Evolutionary conservation across 768 basidiomycete genomes (phyloP), one percentile per base, ranked within the genome.

Genomic region (Termitomyces sp.): DNA sequence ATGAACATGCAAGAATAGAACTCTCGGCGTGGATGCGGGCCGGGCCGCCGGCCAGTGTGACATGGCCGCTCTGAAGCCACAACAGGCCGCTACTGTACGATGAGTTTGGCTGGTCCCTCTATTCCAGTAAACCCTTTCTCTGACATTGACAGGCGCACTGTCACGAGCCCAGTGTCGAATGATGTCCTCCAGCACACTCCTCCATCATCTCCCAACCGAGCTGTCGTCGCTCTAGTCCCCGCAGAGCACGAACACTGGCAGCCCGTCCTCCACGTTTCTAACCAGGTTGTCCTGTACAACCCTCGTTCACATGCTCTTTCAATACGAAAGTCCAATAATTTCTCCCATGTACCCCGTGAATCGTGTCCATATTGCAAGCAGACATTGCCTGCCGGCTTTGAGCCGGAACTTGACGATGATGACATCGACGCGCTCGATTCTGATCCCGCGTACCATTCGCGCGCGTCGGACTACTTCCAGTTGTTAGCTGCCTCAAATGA

Each of bases 201-300:
- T 29, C 53, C 63, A 9, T 44, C 65, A n/a, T 66, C 65, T 31
- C 63, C 65, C 11, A 56, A 46, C 31, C 47, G 42, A 21, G 62
- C 59, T 29, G 63, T 60, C 11, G 43, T 65, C 37, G 57, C 65
- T 23, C 62, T 67, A 23, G 56, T 64, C 21, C 59, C 60, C 21
- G 38, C 58, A 48, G 65, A 66, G 21, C 62, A 61, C 25, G 72
- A 84, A 25, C 50, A 51, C 56, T 93, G 91, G 91, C 87, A 81
- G 53, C 86, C 90, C 1, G 91, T 94, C 59, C 76, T 92, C 17
- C 90, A 91, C 45, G 80, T 81, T n/a, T 86, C 89, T 0, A 89
- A 91, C 69, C 90, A 93, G 65, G 86, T 94, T 35, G 92, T 95
- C 16, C 78, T 94, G 8, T 95, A 93, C 73, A 91, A 95, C 66